Evolutionary conservation across 2,329 filamentous ascomycete species (phyloP), one percentile per base, ranked within the genome.

Genomic region (Fusarium nelsonii): DNA sequence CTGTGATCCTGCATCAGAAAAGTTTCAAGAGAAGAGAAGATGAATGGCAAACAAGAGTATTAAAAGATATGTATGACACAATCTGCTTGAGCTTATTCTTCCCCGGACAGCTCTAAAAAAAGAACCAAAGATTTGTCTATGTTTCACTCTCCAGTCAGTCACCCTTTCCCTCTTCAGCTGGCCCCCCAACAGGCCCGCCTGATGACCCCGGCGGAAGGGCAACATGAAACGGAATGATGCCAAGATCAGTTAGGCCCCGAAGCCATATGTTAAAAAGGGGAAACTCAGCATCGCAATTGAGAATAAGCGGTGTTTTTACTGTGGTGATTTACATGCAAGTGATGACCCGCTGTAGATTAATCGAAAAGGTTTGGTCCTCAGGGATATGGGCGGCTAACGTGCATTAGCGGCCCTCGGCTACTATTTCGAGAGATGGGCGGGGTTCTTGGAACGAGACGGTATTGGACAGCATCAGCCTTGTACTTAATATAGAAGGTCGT

Each of bases 311-410:
- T 63, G 50, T 49, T 50, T 46, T 37, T 43, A 12, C 34, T 52
- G 44, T 50, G 30, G 52, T 45, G 59, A 63, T 41, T 48, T 37
- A 46, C 52, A 46, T 20, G 12, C 28, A 32, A 23, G 32, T 65
- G 49, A 36, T 32, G 40, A 18, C 52, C 48, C 43, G 23, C 18
- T 51, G 3, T 11, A 39, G 23, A 51, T 40, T 39, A 15, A 40
- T 20, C 23, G 26, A 40, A 50, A 15, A 51, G 28, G 63, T 2
- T 60, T 60, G 53, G 41, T 11, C n/a, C 6, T 10, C 7, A 45
- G 15, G 28, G 40, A 33, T 26, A 53, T 58, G 60, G 72, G 72
- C 72, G 72, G 62, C 62, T 74, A 74, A 67, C 66, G 36, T 63
- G 69, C 72, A 74, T 68, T 74, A 74, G 72, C 46, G 66, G 49